Conservation (phyloP, 2,329 filamentous ascomycete genomes). For the Ceratocystiopsis minuta region DNA sequence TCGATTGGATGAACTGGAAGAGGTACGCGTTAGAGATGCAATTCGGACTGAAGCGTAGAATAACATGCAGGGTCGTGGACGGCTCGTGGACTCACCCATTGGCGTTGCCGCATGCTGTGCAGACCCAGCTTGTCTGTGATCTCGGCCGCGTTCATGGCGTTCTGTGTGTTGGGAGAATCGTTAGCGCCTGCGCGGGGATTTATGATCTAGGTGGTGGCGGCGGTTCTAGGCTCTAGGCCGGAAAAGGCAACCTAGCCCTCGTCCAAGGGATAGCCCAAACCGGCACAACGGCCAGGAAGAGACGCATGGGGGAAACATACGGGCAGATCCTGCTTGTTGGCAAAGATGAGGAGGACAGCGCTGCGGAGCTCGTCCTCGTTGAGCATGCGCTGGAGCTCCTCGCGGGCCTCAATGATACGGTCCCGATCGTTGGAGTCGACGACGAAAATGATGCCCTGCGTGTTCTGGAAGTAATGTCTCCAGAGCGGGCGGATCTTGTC, state of each 20-base stretch:
- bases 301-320: slow-evolving; percentile 24
- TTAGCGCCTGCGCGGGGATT: too few relatives aligned
- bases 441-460: slow-evolving; percentile 96
- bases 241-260: too few relatives aligned
- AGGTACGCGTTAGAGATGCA: slow-evolving; percentile 63
- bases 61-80: slow-evolving; percentile 19
- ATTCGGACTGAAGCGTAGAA: slow-evolving; percentile 38
- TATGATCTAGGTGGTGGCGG: background rate
- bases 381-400: slow-evolving; percentile 91
- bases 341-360: slow-evolving; percentile 82
- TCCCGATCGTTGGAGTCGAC: slow-evolving; percentile 87
- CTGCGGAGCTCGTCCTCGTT: slow-evolving; percentile 97
- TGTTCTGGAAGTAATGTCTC: slow-evolving; percentile 82
- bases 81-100: slow-evolving; percentile 65
- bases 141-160: slow-evolving; percentile 98
- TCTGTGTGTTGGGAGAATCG: slow-evolving; percentile 36
- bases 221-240: background rate
- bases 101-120: slow-evolving; percentile 94
- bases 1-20: slow-evolving; percentile 65
- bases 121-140: slow-evolving; percentile 99
- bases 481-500: slow-evolving; percentile 96
- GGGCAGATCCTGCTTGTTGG: slow-evolving; percentile 98
- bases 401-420: slow-evolving; percentile 81
- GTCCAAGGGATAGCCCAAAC: background rate
- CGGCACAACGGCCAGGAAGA: slow-evolving; percentile 4